Evolutionary conservation across 2,329 filamentous ascomycete genomes (phyloP).

Genomic region (Clarireedia paspali): DNA sequence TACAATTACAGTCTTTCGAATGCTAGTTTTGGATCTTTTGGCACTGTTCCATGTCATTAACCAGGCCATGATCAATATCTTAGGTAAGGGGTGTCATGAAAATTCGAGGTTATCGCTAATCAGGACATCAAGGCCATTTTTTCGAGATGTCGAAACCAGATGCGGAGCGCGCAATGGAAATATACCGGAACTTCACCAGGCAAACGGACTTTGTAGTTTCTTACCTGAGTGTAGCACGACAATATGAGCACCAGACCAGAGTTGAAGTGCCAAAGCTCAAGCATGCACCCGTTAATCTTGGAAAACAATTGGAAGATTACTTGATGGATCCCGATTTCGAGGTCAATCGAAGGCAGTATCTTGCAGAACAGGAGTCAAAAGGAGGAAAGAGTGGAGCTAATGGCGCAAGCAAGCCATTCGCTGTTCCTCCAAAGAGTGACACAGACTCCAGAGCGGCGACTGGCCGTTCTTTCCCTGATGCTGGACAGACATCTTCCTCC

Average conservation of each 20-base stretch:
- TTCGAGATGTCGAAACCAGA: constrained; percentile 97
- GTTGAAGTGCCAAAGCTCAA: constrained; percentile 95
- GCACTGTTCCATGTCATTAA: constrained; percentile 92
- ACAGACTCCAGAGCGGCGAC: constrained; percentile 24
- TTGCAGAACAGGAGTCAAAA: constrained; percentile 75
- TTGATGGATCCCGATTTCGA: constrained; percentile 93
- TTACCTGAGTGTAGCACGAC: constrained; percentile 77
- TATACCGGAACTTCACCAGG: constrained; percentile 86
- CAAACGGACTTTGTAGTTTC: constrained; percentile 91
- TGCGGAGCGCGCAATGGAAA: constrained; percentile 81
- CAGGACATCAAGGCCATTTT: constrained; percentile 63
- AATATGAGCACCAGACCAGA: constrained; percentile 86
- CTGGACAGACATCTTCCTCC: constrained; percentile 31
- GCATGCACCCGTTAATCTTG: constrained; percentile 88
- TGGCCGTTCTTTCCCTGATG: constrained; percentile 25
- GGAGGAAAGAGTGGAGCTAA: constrained; percentile 17
- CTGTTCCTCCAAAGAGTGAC: constrained; percentile 30
- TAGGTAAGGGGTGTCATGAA: constrained; percentile 51
- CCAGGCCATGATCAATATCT: constrained; percentile 91
- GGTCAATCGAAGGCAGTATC: constrained; percentile 81
- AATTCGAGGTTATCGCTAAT: constrained; percentile 15
- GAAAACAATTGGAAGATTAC: constrained; percentile 87
- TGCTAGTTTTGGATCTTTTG: constrained; percentile 83
- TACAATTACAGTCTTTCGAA: constrained; percentile 83
- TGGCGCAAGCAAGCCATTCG: constrained; percentile 37